Base-by-base conservation (phyloP, 2,329 filamentous ascomycete genomes). In the Westerdykella ornata region DNA sequence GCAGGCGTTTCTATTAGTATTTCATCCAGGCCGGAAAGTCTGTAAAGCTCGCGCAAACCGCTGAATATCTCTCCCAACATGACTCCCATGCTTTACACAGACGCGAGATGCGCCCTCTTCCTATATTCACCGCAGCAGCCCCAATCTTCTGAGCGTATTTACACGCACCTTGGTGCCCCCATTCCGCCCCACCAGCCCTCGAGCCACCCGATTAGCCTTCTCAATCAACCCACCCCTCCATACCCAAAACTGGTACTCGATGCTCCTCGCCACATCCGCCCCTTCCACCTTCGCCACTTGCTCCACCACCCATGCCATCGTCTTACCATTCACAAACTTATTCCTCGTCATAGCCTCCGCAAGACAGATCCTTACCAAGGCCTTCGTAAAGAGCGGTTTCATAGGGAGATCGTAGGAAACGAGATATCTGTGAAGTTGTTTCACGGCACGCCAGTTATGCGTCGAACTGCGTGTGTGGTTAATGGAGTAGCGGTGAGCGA, bases 401-500 rank as follows among this genome's bases (percentile, higher is more conserved):
- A 65, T 54, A 2, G 54, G 45, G 3, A 58, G 44, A 0, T 51
- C 39, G 30, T 60, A 20, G 1, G 37, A 12, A n/a, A 28, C 19
- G 4, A 63, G 41, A 41, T 64, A 59, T 30, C 45, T 43, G 45
- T 60, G 62, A 2, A 65, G 38, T 18, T 53, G 55, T 37, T 57
- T 52, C 3, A 60, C 49, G 2, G 52, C 50, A 18, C 60, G 59
- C 53, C 49, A 57, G 17, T 44, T 45, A 28, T 54, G 44, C 3
- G 45, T 46, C 6, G 43, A 42, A 19, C 46, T 53, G 13, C 51
- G 49, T 8, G 54, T 54, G 16, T 38, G 50, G 36, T 59, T 52
- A 16, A 56, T 33, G 1, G 61, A 58, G 43, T 62, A 62, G 35
- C 62, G 55, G 38, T 61, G 47, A 6, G 60, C 62, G 22, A 66